phyloP scores from a whole-genome alignment of 202 grass and related monocot genomes.

The Brachypodium distachyon region DNA sequence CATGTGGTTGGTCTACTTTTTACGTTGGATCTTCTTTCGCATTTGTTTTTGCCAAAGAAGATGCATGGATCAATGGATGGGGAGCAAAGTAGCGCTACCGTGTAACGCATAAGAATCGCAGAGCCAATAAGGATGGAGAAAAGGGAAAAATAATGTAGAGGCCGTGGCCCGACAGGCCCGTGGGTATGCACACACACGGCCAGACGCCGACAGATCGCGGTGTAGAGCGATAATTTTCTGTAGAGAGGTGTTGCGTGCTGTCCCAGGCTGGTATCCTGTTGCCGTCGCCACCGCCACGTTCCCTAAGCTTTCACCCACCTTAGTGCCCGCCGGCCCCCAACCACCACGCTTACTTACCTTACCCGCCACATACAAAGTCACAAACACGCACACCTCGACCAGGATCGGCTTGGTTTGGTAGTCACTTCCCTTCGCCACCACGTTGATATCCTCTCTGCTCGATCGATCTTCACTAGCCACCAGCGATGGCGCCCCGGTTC shows the following conservation, averaged over 20 bases:
- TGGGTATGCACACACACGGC: constrained; percentile 6
- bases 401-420: neutral
- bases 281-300: constrained; percentile 54
- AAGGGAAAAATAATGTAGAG: neutral
- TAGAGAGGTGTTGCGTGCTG: neutral
- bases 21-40: neutral
- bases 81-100: neutral
- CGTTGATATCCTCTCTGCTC: neutral
- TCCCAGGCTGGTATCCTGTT: constrained; percentile 42
- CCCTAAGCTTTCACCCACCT: neutral
- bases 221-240: neutral
- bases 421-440: neutral
- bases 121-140: neutral
- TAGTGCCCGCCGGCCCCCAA: neutral
- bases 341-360: constrained; percentile 13
- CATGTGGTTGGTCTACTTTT: neutral
- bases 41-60: neutral
- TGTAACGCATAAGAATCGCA: neutral
- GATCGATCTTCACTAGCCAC: neutral
- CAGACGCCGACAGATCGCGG: neutral
- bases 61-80: neutral
- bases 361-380: neutral
- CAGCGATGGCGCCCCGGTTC: constrained; percentile 45
- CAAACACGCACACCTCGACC: neutral
- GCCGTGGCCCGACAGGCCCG: neutral